These are phyloP conservation scores for Sequoiadendron giganteum DNA, from an alignment of 75 land plant species.

Conservation along the genomic window DNA sequence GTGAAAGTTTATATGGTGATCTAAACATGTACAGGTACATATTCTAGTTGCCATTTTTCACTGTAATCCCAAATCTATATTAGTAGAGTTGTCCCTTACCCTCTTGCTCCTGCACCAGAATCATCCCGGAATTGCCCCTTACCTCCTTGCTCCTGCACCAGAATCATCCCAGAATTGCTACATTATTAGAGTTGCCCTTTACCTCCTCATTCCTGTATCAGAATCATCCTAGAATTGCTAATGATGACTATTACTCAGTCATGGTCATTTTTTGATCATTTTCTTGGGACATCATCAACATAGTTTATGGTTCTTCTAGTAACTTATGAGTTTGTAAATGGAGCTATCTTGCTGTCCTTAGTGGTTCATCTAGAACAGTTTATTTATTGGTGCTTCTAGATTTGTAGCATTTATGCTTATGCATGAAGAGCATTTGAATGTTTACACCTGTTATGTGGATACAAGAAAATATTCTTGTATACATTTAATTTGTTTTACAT, in stretches of 20 bases:
- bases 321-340: neutral
- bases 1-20: neutral
- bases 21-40: neutral
- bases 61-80: neutral
- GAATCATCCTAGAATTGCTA: neutral
- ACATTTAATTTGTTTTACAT: neutral
- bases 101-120: neutral
- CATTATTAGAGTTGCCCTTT: neutral
- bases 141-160: neutral
- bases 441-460: neutral
- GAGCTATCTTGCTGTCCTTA: neutral
- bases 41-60: neutral
- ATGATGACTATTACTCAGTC: neutral
- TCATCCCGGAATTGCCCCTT: neutral
- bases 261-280: neutral
- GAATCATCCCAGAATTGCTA: neutral
- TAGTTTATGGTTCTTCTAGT: neutral
- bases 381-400: neutral
- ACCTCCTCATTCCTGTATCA: neutral
- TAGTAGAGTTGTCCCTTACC: neutral
- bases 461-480: neutral
- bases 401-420: neutral
- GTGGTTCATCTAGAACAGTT: neutral
- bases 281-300: neutral
- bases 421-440: neutral